Conservation (phyloP, 768 basidiomycete species). For the Russula sp. region DNA sequence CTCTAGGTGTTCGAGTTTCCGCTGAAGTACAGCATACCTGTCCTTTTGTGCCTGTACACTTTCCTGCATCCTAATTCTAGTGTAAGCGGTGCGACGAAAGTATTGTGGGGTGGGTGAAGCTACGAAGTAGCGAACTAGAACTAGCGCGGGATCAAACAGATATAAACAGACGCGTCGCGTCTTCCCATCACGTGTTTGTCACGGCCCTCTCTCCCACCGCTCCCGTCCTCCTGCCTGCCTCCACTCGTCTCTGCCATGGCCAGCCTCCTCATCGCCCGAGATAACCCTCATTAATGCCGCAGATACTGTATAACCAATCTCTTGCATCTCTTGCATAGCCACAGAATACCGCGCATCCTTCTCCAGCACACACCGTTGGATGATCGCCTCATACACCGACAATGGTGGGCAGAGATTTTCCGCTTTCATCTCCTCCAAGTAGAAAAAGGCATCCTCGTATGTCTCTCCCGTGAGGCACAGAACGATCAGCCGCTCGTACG, state of each 20-base stretch:
- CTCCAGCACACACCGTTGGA: conserved; percentile 46
- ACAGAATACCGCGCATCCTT: conserved; percentile 57
- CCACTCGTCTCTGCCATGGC: neutral
- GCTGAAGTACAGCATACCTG: conserved; percentile 48
- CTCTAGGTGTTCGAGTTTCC: conserved; percentile 59
- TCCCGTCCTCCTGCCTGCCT: conserved; percentile 12
- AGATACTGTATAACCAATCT: conserved; percentile 44
- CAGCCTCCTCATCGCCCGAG: conserved; percentile 12
- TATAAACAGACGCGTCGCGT: conserved; percentile 18
- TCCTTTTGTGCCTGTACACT: conserved; percentile 28
- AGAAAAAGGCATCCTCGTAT: conserved; percentile 86
- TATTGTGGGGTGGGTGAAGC: neutral
- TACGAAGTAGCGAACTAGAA: neutral
- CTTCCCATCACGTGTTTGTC: neutral
- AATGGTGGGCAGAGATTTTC: conserved; percentile 46
- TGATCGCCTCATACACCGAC: conserved; percentile 50
- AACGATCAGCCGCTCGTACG: conserved; percentile 59
- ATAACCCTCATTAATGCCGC: conserved; percentile 30
- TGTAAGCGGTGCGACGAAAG: neutral
- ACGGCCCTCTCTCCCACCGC: neutral
- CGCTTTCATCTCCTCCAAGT: conserved; percentile 82
- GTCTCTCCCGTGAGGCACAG: conserved; percentile 62
- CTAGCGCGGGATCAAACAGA: neutral
- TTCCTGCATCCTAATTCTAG: conserved; percentile 5
- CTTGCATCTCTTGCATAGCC: conserved; percentile 64